Evolutionary conservation across 345 rosid genomes (phyloP).

Genomic region (Odontarrhena argentea): DNA sequence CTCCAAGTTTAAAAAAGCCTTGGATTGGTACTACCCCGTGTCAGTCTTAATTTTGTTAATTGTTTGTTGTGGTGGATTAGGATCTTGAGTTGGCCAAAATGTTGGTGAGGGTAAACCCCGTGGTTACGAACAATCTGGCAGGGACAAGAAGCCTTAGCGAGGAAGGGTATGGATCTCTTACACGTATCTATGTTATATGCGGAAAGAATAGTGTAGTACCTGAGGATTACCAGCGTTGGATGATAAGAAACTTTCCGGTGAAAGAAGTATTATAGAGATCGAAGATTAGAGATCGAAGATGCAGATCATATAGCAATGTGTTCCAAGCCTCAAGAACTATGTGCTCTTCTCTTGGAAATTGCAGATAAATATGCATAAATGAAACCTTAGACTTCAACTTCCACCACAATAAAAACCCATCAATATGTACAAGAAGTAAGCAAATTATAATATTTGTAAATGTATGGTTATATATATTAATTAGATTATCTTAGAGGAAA

Average conservation of each 20-base stretch:
- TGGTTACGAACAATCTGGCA: slow-evolving; percentile 32
- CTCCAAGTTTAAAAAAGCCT: neutral
- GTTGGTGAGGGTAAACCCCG: slow-evolving; percentile 42
- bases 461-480: no score
- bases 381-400: no score
- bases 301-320: slow-evolving; percentile 49
- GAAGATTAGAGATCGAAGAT: slow-evolving; percentile 29
- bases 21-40: neutral
- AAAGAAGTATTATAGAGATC: slow-evolving; percentile 42
- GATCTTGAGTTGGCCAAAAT: slow-evolving; percentile 43
- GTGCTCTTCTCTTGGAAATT: no score
- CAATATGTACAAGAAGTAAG: no score
- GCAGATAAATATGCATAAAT: no score
- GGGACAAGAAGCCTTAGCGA: slow-evolving; percentile 32
- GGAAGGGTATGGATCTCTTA: slow-evolving; percentile 32
- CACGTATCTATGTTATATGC: slow-evolving; percentile 33
- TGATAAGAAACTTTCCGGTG: slow-evolving; percentile 29
- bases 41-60: neutral
- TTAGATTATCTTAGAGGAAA: no score
- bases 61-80: slow-evolving; percentile 10
- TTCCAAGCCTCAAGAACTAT: slow-evolving; percentile 1
- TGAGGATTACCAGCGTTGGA: slow-evolving; percentile 40
- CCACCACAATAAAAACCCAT: no score
- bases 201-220: slow-evolving; percentile 18
- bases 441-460: no score